Conservation (phyloP, 2,329 filamentous ascomycete species). For the Penicillium brevicompactum region DNA sequence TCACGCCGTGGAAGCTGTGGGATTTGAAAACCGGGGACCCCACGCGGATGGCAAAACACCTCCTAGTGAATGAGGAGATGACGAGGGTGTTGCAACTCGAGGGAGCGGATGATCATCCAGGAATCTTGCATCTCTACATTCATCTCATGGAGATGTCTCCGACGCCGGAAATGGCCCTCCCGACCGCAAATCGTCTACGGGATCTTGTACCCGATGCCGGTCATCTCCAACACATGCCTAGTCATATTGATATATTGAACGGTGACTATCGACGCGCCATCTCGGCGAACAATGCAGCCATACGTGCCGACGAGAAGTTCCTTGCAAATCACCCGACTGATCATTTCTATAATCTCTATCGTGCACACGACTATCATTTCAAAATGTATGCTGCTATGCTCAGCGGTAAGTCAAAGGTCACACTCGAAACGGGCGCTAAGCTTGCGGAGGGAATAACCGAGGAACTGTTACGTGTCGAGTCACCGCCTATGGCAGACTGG, state of each 20-base stretch:
- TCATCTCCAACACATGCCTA: constrained; percentile 76
- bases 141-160: constrained; percentile 78
- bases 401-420: constrained; percentile 63
- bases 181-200: constrained; percentile 63
- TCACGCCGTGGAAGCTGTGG: constrained; percentile 68
- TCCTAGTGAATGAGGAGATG: constrained; percentile 61
- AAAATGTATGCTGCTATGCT: constrained; percentile 78
- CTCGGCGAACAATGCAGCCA: constrained; percentile 66
- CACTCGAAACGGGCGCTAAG: constrained; percentile 60
- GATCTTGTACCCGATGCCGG: constrained; percentile 69
- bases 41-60: constrained; percentile 54
- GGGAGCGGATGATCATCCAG: constrained; percentile 62
- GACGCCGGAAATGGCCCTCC: constrained; percentile 63
- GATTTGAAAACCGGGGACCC: constrained; percentile 62
- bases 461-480: constrained; percentile 52
- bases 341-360: constrained; percentile 78
- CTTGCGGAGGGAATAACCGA: constrained; percentile 67
- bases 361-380: constrained; percentile 74
- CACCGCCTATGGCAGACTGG: constrained; percentile 78
- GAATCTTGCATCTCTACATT: constrained; percentile 74
- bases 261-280: constrained; percentile 71
- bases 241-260: constrained; percentile 72
- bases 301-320: constrained; percentile 69
- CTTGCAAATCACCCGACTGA: constrained; percentile 57
- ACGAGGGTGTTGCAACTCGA: constrained; percentile 58